A percentile compares a stretch with the other conserved stretches of the same genome.
Conservation (phyloP, 169 alveolate species). For the Eimeria praecox region DNA sequence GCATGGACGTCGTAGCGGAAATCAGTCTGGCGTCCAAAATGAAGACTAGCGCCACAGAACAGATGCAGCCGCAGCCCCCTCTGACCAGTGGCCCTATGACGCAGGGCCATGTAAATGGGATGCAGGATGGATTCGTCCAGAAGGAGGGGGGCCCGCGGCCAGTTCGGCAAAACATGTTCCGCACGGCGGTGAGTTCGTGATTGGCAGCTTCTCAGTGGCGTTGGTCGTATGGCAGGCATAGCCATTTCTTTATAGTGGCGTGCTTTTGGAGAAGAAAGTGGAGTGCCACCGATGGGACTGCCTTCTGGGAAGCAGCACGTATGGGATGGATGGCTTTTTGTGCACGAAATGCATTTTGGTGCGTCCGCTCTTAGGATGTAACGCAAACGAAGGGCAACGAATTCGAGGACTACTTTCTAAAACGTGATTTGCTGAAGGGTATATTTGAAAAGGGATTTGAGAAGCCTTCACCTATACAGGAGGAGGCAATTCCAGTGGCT, state of each 20-base stretch:
- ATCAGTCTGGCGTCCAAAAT: slow-evolving; percentile 11
- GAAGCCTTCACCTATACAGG: slow-evolving; percentile 99
- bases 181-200: slow-evolving; percentile 68
- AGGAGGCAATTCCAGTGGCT: slow-evolving; percentile 99
- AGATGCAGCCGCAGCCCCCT: slow-evolving; percentile 68
- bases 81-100: not conserved
- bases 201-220: not conserved
- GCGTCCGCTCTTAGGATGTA: slow-evolving; percentile 92
- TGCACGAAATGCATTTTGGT: not conserved
- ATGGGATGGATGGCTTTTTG: not conserved
- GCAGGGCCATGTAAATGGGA: slow-evolving; percentile 50
- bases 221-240: not conserved
- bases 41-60: slow-evolving; percentile 43
- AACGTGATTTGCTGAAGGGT: slow-evolving; percentile 97
- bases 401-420: slow-evolving; percentile 98
- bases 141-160: slow-evolving; percentile 73
- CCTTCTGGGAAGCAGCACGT: not conserved
- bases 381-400: slow-evolving; percentile 99
- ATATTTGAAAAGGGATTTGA: slow-evolving; percentile 99
- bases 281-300: not conserved
- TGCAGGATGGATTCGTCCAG: slow-evolving; percentile 50
- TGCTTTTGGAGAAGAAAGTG: not conserved
- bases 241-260: not conserved
- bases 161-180: slow-evolving; percentile 73
- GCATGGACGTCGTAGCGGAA: slow-evolving; percentile 27